These are phyloP conservation scores for Dendrobium chrysotoxum DNA, from an alignment of 106 monocot species.

Conservation along the genomic window DNA sequence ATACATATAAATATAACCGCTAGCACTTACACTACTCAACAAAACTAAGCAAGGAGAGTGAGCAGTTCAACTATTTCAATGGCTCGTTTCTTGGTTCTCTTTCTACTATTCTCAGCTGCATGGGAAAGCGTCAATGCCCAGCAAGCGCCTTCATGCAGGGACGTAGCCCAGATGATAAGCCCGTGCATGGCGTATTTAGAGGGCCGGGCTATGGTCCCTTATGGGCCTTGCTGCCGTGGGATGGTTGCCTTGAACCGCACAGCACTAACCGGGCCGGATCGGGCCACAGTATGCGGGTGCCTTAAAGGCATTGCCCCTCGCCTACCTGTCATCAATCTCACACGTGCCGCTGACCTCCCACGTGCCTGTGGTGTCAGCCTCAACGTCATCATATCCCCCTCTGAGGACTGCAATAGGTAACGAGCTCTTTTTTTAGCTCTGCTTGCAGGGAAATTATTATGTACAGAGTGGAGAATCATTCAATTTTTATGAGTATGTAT, in stretches of 20 bases:
- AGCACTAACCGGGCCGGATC: background rate
- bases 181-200: slow-evolving; percentile 13
- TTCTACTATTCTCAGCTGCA: background rate
- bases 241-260: slow-evolving; percentile 7
- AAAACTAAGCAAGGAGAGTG: background rate
- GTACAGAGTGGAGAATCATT: too few relatives aligned
- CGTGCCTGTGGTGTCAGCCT: slow-evolving; percentile 7
- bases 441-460: too few relatives aligned
- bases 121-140: background rate
- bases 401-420: slow-evolving; percentile 7
- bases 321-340: slow-evolving; percentile 8
- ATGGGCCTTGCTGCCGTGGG: slow-evolving; percentile 9
- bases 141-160: background rate
- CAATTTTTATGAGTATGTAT: too few relatives aligned
- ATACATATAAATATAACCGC: background rate
- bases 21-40: background rate
- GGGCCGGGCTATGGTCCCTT: slow-evolving; percentile 1
- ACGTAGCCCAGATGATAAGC: slow-evolving; percentile 9
- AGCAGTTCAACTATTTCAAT: background rate
- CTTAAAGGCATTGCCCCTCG: slow-evolving; percentile 12
- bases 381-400: slow-evolving; percentile 17
- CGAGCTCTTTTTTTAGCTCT: too few relatives aligned
- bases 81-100: background rate
- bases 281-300: slow-evolving; percentile 10
- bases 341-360: slow-evolving; percentile 6